Percentiles rank a stretch among this genome's conserved stretches.
Conservation (phyloP, 2,329 filamentous ascomycete genomes). For the Penicillium nordicum region DNA sequence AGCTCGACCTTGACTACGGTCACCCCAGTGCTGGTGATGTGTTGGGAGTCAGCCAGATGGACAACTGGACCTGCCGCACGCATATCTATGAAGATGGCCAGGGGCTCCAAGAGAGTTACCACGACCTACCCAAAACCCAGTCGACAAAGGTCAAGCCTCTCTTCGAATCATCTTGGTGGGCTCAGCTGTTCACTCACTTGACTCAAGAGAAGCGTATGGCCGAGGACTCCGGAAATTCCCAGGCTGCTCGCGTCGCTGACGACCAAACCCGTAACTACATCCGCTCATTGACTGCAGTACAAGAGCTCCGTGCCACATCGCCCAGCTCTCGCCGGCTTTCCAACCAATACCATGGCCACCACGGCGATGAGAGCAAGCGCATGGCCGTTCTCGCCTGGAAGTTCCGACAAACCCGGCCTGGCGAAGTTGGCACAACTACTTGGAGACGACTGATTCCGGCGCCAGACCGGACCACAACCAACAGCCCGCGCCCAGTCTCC, state of each 20-base stretch:
- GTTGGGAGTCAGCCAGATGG: conserved; percentile 34
- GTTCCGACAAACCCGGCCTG: conserved; percentile 43
- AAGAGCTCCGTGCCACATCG: conserved; percentile 43
- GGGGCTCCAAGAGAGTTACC: conserved; percentile 29
- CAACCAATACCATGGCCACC: conserved; percentile 24
- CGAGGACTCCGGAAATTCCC: conserved; percentile 35
- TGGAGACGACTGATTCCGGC: conserved; percentile 44
- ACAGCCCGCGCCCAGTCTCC: conserved; percentile 34
- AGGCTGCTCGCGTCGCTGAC: conserved; percentile 31
- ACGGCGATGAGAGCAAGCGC: conserved; percentile 32
- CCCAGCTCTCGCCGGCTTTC: conserved; percentile 27
- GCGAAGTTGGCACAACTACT: conserved; percentile 43
- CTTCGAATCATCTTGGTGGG: conserved; percentile 48
- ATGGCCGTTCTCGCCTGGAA: conserved; percentile 48
- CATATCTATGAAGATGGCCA: conserved; percentile 41
- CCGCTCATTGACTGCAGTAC: conserved; percentile 43
- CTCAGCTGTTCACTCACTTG: conserved; percentile 40
- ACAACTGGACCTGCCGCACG: conserved; percentile 45
- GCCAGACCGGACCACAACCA: conserved; percentile 35
- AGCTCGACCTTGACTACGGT: conserved; percentile 42
- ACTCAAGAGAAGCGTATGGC: conserved; percentile 41
- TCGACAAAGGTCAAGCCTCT: conserved; percentile 42
- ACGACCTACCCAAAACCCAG: conserved; percentile 34
- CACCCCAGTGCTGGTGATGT: conserved; percentile 33
- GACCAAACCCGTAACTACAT: conserved; percentile 38